Conservation (phyloP, 371 early-diverging fungal genomes). For the Batkoa obscura region DNA sequence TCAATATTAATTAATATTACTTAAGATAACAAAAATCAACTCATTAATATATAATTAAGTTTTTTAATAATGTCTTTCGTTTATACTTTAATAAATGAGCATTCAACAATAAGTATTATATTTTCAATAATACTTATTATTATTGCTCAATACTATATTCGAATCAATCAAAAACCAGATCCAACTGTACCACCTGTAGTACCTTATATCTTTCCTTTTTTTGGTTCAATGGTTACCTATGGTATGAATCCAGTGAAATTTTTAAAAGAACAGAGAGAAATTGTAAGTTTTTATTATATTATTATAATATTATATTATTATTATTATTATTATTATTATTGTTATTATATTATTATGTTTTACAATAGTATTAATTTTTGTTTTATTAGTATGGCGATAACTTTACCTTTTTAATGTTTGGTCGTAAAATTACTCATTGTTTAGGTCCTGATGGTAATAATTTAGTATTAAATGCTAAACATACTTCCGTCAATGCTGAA, state of each 20-base stretch:
- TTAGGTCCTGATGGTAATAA: conserved; percentile 87
- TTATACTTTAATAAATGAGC: not conserved
- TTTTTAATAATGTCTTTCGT: too few species aligned
- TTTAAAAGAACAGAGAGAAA: conserved; percentile 38
- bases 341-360: too few species aligned
- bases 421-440: conserved; percentile 72
- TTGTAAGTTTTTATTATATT: not conserved
- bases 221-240: conserved; percentile 75
- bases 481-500: conserved; percentile 76
- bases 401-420: conserved; percentile 85
- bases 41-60: too few species aligned
- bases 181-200: conserved; percentile 65
- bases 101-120: not conserved
- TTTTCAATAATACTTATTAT: not conserved
- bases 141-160: not conserved
- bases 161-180: conserved; percentile 11
- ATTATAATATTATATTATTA: not conserved
- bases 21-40: too few species aligned
- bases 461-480: conserved; percentile 85
- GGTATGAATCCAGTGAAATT: conserved; percentile 82
- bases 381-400: conserved; percentile 57
- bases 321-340: not conserved
- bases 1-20: too few species aligned
- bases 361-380: not conserved
- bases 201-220: conserved; percentile 69